Base-by-base conservation (phyloP, 1,139 yeast species). In the Candida pseudoviswanathii region DNA sequence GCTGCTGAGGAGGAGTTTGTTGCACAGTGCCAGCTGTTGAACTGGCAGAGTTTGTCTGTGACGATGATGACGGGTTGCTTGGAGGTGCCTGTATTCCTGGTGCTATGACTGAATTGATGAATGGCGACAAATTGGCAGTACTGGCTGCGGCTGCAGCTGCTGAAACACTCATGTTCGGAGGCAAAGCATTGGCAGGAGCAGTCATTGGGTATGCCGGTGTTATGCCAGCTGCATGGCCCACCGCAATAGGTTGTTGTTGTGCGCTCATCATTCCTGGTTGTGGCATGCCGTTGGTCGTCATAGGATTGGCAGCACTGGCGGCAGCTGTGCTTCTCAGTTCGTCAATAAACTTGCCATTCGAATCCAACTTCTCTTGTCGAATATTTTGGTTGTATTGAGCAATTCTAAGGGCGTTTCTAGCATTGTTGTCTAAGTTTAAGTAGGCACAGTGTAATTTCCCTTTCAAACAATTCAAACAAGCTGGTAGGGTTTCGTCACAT, bases 401-500 rank as follows among this genome's bases (percentile, higher is more conserved):
- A 70, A 74, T 70, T 51, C 79, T 65, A 45, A 80, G 63, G 30
- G 83, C 82, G 52, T 74, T 75, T 50, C 82, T 63, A 2, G 83
- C 82, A 31, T 73, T 70, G 9, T 75, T 73, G 57, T 79, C 83
- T 36, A 80, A 61, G 46, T 77, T 78, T 44, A 79, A 62, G 58
- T 80, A 80, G 3, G 84, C 83, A 66, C 85, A 81, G 52, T 75
- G 75, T 41, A 79, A 64, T 53, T 82, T 81, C 6, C 87, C 85
- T 62, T 83, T 79, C 47, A 75, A 60, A 60, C 89, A 84, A 59
- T 84, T 84, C 46, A 77, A 70, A 58, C 89, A 84, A 33, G 77
- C 72, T 0, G 88, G 89, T 31, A 83, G 68, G 49, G 77, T 75
- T 61, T 84, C 89, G 64, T 84, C 88, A 65, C 89, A 84, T 60